phyloP scores from a whole-genome alignment of 2,329 filamentous ascomycete genomes.

The Penicillium sp. region DNA sequence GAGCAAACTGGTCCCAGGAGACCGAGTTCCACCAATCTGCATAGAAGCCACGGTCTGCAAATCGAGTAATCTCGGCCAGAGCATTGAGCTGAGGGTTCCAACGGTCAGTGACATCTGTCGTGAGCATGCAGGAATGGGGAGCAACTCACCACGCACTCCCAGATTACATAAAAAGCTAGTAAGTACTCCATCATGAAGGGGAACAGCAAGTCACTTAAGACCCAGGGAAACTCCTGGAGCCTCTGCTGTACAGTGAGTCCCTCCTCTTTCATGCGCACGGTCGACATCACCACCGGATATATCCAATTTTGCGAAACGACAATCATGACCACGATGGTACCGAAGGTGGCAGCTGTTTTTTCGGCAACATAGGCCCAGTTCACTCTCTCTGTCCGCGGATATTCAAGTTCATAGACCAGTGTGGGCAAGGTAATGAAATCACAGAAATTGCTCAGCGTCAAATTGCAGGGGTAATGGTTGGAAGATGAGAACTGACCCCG shows the following conservation, averaged over 20 bases:
- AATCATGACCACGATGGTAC: slow-evolving; percentile 70
- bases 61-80: slow-evolving; percentile 71
- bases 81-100: slow-evolving; percentile 57
- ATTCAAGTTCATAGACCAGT: slow-evolving; percentile 73
- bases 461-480: slow-evolving; percentile 65
- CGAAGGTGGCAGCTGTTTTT: slow-evolving; percentile 68
- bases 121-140: neutral
- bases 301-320: slow-evolving; percentile 74
- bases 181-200: slow-evolving; percentile 78
- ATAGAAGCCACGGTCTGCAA: slow-evolving; percentile 70
- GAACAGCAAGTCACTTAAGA: slow-evolving; percentile 72
- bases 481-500: slow-evolving; percentile 57
- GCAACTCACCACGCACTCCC: slow-evolving; percentile 58
- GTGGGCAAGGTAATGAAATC: slow-evolving; percentile 75
- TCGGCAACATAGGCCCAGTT: slow-evolving; percentile 74
- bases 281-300: slow-evolving; percentile 70
- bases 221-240: slow-evolving; percentile 68
- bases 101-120: neutral
- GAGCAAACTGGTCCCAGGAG: slow-evolving; percentile 64
- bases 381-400: slow-evolving; percentile 67
- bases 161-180: slow-evolving; percentile 77
- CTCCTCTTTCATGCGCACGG: slow-evolving; percentile 60
- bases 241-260: slow-evolving; percentile 61
- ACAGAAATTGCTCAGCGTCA: slow-evolving; percentile 63
- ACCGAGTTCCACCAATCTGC: slow-evolving; percentile 53